phyloP scores from a whole-genome alignment of 1,139 yeast species.

The Taiozyma sp. region DNA sequence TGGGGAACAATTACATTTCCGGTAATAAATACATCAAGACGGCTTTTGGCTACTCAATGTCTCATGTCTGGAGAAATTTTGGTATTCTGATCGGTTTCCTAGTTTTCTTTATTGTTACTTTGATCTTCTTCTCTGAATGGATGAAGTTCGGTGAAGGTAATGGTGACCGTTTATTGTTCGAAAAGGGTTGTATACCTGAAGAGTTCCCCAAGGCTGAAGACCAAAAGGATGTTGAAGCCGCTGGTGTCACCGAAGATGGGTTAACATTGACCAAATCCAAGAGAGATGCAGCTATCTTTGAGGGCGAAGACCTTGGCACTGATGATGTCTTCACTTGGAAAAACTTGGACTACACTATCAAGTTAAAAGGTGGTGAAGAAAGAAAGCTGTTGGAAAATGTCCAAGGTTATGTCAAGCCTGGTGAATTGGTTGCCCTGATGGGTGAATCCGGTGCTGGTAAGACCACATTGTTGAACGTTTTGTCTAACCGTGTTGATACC shows the following conservation, averaged over 20 bases:
- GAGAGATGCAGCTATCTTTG: constrained; percentile 18
- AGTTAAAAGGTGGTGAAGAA: constrained; percentile 53
- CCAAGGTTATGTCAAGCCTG: constrained; percentile 83
- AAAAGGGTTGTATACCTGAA: constrained; percentile 36
- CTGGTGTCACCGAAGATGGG: constrained; percentile 24
- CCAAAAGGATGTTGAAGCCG: constrained; percentile 24
- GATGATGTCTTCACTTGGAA: constrained; percentile 72
- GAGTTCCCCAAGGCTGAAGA: constrained; percentile 25
- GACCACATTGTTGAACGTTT: constrained; percentile 71
- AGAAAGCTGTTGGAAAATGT: constrained; percentile 61
- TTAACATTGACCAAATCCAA: constrained; percentile 8
- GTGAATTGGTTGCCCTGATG: constrained; percentile 73
- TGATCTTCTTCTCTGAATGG: constrained; percentile 50
- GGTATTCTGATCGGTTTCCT: constrained; percentile 49
- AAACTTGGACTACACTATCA: constrained; percentile 68
- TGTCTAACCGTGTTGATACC: constrained; percentile 72
- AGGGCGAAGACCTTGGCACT: constrained; percentile 22
- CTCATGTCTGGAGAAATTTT: constrained; percentile 79
- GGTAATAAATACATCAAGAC: constrained; percentile 57
- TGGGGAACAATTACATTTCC: constrained; percentile 45
- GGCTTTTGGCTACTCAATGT: constrained; percentile 47
- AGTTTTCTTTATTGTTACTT: constrained; percentile 28
- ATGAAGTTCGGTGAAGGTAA: constrained; percentile 74
- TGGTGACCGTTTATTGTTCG: constrained; percentile 77
- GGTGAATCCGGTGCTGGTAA: constrained; percentile 92